Conservation (phyloP, 2,329 filamentous ascomycete genomes). For the Alternaria arborescens region DNA sequence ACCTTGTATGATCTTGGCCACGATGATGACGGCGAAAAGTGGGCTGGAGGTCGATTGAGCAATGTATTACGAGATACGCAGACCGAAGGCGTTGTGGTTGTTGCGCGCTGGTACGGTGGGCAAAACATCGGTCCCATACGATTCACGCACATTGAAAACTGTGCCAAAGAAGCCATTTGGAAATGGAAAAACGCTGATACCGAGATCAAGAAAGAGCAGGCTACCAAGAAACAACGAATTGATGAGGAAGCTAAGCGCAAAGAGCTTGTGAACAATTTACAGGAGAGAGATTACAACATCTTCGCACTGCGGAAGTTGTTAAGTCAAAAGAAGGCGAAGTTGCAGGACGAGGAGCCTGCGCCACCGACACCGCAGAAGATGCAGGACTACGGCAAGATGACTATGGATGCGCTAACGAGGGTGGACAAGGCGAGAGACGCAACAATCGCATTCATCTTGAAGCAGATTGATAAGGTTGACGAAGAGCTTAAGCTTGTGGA, state of each 20-base stretch:
- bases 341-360: constrained; percentile 33
- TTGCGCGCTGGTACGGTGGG: constrained; percentile 65
- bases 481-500: constrained; percentile 44
- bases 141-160: constrained; percentile 62
- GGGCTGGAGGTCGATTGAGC: constrained; percentile 59
- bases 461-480: constrained; percentile 62
- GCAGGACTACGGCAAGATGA: constrained; percentile 55
- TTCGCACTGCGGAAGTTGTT: constrained; percentile 57
- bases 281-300: constrained; percentile 59
- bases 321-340: constrained; percentile 52
- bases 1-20: constrained; percentile 55
- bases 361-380: constrained; percentile 43
- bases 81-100: constrained; percentile 58
- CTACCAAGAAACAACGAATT: constrained; percentile 48
- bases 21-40: constrained; percentile 64
- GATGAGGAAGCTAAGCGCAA: constrained; percentile 47
- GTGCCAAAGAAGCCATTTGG: constrained; percentile 58
- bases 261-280: constrained; percentile 48
- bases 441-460: constrained; percentile 61
- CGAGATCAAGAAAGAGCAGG: constrained; percentile 46
- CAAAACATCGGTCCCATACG: constrained; percentile 61
- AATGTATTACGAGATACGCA: constrained; percentile 57
- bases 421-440: constrained; percentile 62
- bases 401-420: constrained; percentile 51
- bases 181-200: constrained; percentile 50